Base-by-base conservation (phyloP, 148 eudicot genomes). In the Euryodendron excelsum region DNA sequence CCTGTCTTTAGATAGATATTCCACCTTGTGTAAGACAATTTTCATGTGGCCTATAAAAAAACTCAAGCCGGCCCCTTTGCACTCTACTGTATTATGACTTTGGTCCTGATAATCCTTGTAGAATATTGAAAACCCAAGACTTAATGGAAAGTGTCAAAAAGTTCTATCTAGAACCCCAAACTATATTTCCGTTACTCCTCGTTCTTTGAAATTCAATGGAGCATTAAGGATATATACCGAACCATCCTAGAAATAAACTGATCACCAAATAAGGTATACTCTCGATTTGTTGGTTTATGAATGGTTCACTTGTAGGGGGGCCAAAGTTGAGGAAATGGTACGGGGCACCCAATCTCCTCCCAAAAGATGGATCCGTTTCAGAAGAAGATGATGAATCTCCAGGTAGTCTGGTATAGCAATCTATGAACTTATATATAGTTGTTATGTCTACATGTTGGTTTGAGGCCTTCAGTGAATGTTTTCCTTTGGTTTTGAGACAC, bases 321-420 rank as follows among this genome's bases (percentile, higher is more conserved):
- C 99, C 99, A 36, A 96, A 96, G 82, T 81, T 96, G 65, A 91
- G 99, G 80, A 96, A 89, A 80, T 96, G 99, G 99, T 96, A 96
- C 76, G 99, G 99, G 75, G 99, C 99, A 87, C 92, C 99, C 75
- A 98, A 91, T 64, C 84, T 82, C 34, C 87, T 88, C 75, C 88
- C 88, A 13, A 92, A 88, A 82, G 98, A 93, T 83, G 97, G 87
- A 77, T 80, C 85, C 45, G 36, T 31, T 64, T 63, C 30, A 47
- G 86, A 78, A 52, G 85, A 89, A 74, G 89, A 88, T 36, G 86
- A 86, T 70, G 85, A 83, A 69, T 15, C 77, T 76, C 31, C 86
- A 69, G 91, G 91, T 88, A 73, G 30, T 72, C 21, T 36, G 25
- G 69, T 33, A 33, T 52, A 53, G 66, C 3, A 25, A 52, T 14